Evolutionary conservation across 345 rosid genomes (phyloP), one percentile per base, ranked within the genome.

Genomic region (Nasturtium officinale): DNA sequence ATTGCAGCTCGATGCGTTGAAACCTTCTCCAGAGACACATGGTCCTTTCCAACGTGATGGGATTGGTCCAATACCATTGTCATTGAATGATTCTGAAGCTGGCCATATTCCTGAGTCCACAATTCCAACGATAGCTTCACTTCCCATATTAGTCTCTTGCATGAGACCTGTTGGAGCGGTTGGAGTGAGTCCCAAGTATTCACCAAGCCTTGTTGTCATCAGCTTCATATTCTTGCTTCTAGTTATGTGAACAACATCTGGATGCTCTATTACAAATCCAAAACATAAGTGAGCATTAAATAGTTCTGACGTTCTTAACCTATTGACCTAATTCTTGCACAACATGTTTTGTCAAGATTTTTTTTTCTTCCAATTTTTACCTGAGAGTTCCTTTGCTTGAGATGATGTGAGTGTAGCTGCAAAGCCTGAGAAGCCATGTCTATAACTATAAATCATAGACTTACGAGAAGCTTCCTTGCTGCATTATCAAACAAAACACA

Each of bases 341-440:
- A 29, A 38, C 53, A 65, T 25, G 61, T 52, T 53, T 23, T 51
- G 0, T n/a, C 6, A 35, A 25, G 11, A n/a, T n/a, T n/a, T n/a
- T n/a, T n/a, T n/a, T n/a, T n/a, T n/a, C n/a, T n/a, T n/a, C n/a
- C n/a, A n/a, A n/a, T n/a, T 38, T 28, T 20, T 77, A 88, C 90
- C 85, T 3, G 86, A 72, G 15, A 90, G 81, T 64, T 78, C 59
- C 57, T 65, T 86, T 15, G 88, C 90, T 78, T 85, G 87, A 46
- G 85, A 74, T 58, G 83, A 75, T 15, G 90, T 83, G 35, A 90
- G 86, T 78, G 82, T 80, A 12, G 89, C 96, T 52, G 96, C 88
- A 73, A 90, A 90, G 26, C 93, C 93, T 5, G 93, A 87, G 72
- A 90, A 87, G 42, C 88, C 88, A 78, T 87, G 90, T 78, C 81